These are phyloP conservation scores for Geotrichum citri-aurantii DNA, from an alignment of 1,139 yeast genomes.

Conservation along the genomic window DNA sequence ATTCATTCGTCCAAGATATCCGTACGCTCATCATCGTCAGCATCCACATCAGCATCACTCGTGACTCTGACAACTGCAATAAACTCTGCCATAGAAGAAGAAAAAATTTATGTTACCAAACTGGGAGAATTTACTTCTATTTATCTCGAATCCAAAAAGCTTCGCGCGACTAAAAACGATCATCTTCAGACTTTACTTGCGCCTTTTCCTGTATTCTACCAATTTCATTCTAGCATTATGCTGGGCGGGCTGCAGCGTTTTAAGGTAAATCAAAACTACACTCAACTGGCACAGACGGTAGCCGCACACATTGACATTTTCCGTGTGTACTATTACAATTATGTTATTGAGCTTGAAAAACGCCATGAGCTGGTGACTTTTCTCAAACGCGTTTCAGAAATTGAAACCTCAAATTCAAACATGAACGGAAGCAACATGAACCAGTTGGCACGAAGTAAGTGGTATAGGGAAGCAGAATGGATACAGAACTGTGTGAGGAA, in stretches of 20 bases:
- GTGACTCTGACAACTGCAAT: constrained; percentile 5
- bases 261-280: constrained; percentile 15
- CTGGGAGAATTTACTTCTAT: constrained; percentile 25
- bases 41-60: constrained; percentile 5
- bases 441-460: background rate
- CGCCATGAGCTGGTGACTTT: constrained; percentile 12
- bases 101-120: constrained; percentile 22
- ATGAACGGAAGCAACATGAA: constrained; percentile 22
- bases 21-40: constrained; percentile 4
- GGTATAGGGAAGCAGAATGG: background rate
- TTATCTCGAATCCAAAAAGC: constrained; percentile 20
- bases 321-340: constrained; percentile 19
- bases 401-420: constrained; percentile 24
- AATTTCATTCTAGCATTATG: constrained; percentile 25
- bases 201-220: constrained; percentile 25
- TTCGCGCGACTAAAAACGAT: constrained; percentile 20
- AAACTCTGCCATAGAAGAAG: constrained; percentile 23
- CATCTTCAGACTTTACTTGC: constrained; percentile 20
- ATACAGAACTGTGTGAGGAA: constrained; percentile 19
- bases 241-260: constrained; percentile 22
- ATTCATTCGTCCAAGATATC: constrained; percentile 22
- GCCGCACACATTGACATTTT: constrained; percentile 19
- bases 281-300: constrained; percentile 18
- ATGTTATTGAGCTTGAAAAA: constrained; percentile 19
- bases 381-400: constrained; percentile 18